Evolutionary conservation across 805 yeast species (phyloP).

Genomic region (Scheffersomyces stipitis): DNA sequence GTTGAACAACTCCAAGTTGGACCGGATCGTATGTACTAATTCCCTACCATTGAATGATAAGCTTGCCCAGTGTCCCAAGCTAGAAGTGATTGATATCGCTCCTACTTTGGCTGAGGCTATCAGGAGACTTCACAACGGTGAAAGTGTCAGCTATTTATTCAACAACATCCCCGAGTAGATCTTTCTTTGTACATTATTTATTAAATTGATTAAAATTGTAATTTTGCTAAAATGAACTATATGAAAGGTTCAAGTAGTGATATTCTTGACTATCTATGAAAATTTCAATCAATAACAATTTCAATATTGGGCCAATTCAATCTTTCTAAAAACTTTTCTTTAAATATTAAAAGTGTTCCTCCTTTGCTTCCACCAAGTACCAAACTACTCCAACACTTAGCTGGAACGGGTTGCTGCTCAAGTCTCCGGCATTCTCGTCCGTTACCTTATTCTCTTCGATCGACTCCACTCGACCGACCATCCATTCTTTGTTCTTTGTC

Average conservation of each 20-base stretch:
- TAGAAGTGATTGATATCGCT: slow-evolving; percentile 81
- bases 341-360: slow-evolving; percentile 24
- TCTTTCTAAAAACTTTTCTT: too few relatives aligned
- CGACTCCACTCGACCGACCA: slow-evolving; percentile 66
- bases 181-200: background rate
- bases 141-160: slow-evolving; percentile 85
- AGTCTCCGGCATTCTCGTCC: slow-evolving; percentile 35
- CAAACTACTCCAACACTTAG: slow-evolving; percentile 62
- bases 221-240: background rate
- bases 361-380: slow-evolving; percentile 60
- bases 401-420: slow-evolving; percentile 59
- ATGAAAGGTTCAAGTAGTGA: too few relatives aligned
- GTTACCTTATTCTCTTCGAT: slow-evolving; percentile 57
- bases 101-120: slow-evolving; percentile 91
- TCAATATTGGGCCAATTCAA: too few relatives aligned
- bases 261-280: too few relatives aligned
- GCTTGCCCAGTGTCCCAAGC: slow-evolving; percentile 57
- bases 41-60: slow-evolving; percentile 81
- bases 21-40: slow-evolving; percentile 84
- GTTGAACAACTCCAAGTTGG: slow-evolving; percentile 64
- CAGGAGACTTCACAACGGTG: slow-evolving; percentile 94
- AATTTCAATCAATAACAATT: too few relatives aligned
- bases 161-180: slow-evolving; percentile 47
- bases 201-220: background rate
- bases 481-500: slow-evolving; percentile 66